These are phyloP conservation scores for Platismatia glauca DNA, from an alignment of 495 filamentous ascomycete genomes.

Conservation along the genomic window DNA sequence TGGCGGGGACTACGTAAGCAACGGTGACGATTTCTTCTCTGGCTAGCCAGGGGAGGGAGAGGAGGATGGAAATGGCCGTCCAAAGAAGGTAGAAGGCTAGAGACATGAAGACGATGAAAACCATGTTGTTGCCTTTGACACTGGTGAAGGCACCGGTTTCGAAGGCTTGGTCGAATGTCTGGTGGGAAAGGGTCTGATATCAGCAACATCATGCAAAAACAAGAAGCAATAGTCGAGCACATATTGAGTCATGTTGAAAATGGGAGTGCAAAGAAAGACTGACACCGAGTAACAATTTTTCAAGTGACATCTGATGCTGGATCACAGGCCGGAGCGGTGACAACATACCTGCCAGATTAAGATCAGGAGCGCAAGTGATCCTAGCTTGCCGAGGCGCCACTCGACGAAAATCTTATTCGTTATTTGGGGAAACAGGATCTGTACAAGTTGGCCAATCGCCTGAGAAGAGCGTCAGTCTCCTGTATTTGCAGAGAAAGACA, in stretches of 20 bases:
- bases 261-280: no score
- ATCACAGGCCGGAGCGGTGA: no score
- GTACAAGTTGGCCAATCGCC: constrained; percentile 29
- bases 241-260: no score
- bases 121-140: constrained; percentile 28
- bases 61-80: constrained; percentile 27
- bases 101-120: constrained; percentile 36
- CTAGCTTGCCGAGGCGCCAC: constrained; percentile 32
- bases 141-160: constrained; percentile 29
- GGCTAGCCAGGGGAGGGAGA: constrained; percentile 30
- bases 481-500: background rate
- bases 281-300: no score
- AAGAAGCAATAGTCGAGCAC: no score
- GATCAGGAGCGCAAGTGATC: constrained; percentile 28
- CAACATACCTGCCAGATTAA: constrained; percentile 37
- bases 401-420: constrained; percentile 30
- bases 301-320: no score
- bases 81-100: constrained; percentile 31
- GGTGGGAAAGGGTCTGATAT: no score
- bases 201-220: no score
- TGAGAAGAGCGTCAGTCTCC: constrained; percentile 1
- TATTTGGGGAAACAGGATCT: constrained; percentile 24
- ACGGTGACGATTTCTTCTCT: constrained; percentile 32
- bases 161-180: constrained; percentile 38
- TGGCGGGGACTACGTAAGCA: constrained; percentile 35